Conservation (phyloP, 2,329 filamentous ascomycete genomes). For the Trichoderma atroviride region DNA sequence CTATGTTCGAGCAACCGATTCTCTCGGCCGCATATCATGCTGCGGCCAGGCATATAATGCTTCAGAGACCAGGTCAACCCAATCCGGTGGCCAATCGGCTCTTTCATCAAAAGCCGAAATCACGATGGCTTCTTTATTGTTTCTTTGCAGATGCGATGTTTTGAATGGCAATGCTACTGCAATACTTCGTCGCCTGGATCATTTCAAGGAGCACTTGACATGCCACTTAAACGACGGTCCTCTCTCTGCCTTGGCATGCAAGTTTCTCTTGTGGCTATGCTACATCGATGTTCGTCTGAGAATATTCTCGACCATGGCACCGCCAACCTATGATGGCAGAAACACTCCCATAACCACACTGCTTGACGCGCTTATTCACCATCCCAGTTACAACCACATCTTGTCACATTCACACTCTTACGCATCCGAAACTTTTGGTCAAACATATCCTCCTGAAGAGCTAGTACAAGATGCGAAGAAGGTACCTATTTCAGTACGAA, state of each 20-base stretch:
- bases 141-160: neutral
- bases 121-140: neutral
- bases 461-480: neutral
- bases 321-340: neutral
- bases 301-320: neutral
- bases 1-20: neutral
- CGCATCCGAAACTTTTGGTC: neutral
- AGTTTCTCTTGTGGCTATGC: conserved; percentile 8
- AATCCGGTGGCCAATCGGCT: neutral
- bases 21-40: neutral
- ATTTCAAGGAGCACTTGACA: neutral
- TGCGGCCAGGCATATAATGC: neutral
- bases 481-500: neutral
- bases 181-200: neutral
- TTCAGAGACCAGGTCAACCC: neutral
- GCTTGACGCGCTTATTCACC: neutral
- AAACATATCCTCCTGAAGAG: neutral
- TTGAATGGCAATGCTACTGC: neutral
- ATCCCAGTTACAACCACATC: neutral
- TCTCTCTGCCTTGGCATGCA: conserved; percentile 11
- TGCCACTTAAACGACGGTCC: neutral
- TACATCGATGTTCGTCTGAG: conserved; percentile 1
- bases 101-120: neutral
- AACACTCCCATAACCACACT: neutral
- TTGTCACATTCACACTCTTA: neutral